Evolutionary conservation across 805 yeast genomes (phyloP).

Genomic region (Kazachstania taianensis): DNA sequence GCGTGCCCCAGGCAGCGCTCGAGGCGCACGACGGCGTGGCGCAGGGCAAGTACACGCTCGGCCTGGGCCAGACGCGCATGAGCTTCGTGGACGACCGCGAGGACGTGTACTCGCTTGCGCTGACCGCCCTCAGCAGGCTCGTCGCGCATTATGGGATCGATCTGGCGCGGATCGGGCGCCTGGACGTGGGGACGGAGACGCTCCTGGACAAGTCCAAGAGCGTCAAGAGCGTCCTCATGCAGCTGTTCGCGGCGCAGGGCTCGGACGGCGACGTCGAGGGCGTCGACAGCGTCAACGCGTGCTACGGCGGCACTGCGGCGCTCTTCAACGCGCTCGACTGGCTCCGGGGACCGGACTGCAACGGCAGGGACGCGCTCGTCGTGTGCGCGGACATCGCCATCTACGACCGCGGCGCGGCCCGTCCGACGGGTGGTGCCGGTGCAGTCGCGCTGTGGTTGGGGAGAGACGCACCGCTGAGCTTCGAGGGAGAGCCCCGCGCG

Average conservation of each 20-base stretch:
- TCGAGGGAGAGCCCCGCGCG: slow-evolving; percentile 83
- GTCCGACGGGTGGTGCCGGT: slow-evolving; percentile 99
- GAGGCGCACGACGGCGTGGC: slow-evolving; percentile 81
- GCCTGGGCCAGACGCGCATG: slow-evolving; percentile 98
- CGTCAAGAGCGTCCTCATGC: slow-evolving; percentile 91
- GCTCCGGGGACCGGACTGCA: slow-evolving; percentile 95
- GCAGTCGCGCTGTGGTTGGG: slow-evolving; percentile 90
- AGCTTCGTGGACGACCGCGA: slow-evolving; percentile 94
- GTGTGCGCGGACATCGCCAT: slow-evolving; percentile 97
- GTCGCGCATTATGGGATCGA: slow-evolving; percentile 77
- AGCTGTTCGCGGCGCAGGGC: slow-evolving; percentile 64
- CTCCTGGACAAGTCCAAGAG: slow-evolving; percentile 93
- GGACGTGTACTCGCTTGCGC: slow-evolving; percentile 88
- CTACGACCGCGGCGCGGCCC: slow-evolving; percentile 92
- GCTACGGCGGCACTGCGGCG: slow-evolving; percentile 97
- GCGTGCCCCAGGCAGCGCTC: slow-evolving; percentile 78
- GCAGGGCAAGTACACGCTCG: slow-evolving; percentile 94
- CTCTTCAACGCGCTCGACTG: slow-evolving; percentile 89
- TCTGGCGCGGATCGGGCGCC: slow-evolving; percentile 72
- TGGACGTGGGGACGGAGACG: slow-evolving; percentile 98
- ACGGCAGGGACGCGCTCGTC: slow-evolving; percentile 94
- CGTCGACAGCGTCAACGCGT: slow-evolving; percentile 90
- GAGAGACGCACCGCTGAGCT: slow-evolving; percentile 93
- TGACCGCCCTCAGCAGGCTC: slow-evolving; percentile 76
- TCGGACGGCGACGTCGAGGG: slow-evolving; percentile 83